Base-by-base conservation (phyloP, 2,329 filamentous ascomycete species). In the Penicillium rolfsii region DNA sequence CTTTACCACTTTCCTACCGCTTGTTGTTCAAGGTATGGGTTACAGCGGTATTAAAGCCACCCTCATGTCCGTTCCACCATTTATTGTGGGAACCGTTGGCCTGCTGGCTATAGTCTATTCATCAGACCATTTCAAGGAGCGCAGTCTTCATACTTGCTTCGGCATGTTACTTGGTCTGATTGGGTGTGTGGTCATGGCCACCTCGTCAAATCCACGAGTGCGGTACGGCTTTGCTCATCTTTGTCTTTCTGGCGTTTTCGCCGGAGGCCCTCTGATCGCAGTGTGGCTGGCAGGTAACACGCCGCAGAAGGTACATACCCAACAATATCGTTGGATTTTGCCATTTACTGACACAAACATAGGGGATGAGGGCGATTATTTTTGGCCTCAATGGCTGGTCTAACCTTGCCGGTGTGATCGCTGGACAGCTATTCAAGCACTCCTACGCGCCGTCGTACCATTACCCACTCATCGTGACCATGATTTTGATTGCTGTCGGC, bases 191-290 rank as follows among this genome's bases (percentile, higher is more conserved):
- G 60, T 62, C 7, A 62, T 62, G 57, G 60, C 60, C 0, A 62
- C 57, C 4, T 59, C 52, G 2, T 16, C 30, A 12, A 57, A 50
- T 33, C 45, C 53, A 7, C 49, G 56, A 49, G 35, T 62, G 5
- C 52, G 60, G 14, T 59, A 63, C 30, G 61, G 61, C 8, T 63
- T 63, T 28, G 57, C 61, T n/a, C 61, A 63, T 45, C 54, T 63
- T 22, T 63, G 61, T 41, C 41, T 63, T 11, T 58, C 61, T 8
- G 61, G 61, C 16, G 54, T 63, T 5, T 63, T 60, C 12, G 55
- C 45, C 5, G 57, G 57, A 1, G 61, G 61, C 3, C 61, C 61
- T 1, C 22, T 63, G 4, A 41, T 60, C 16, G 61, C 46, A 16
- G 46, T 49, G 11, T 49, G 46, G 46, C 8, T 49, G 24, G 46